phyloP scores from a whole-genome alignment of 2,329 filamentous ascomycete genomes.

The Fusarium sp. region DNA sequence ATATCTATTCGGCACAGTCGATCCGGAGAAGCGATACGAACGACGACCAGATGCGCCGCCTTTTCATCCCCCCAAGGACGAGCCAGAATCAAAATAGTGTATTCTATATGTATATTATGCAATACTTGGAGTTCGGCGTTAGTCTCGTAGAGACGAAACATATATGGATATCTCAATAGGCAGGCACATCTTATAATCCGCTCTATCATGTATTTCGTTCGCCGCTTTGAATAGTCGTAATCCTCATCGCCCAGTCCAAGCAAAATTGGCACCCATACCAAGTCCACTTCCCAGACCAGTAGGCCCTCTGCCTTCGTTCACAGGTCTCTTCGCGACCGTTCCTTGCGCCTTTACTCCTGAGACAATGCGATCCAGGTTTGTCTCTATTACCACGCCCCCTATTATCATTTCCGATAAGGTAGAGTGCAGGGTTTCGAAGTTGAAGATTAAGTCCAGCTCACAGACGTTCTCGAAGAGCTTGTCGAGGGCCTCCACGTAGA shows the following conservation, averaged over 20 bases:
- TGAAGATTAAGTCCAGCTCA: conserved; percentile 98
- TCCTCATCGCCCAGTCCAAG: conserved; percentile 57
- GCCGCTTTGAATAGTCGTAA: conserved; percentile 8
- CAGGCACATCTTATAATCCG: conserved; percentile 29
- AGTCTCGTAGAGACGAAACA: conserved; percentile 32
- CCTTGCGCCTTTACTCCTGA: conserved; percentile 82
- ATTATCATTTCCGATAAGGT: conserved; percentile 94
- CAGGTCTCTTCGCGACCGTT: conserved; percentile 79
- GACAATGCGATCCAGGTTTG: conserved; percentile 86
- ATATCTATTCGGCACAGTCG: conserved; percentile 52
- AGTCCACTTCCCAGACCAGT: conserved; percentile 59
- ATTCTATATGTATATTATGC: conserved; percentile 40
- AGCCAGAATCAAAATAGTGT: conserved; percentile 41
- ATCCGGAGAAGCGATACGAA: conserved; percentile 55
- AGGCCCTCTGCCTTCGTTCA: conserved; percentile 69
- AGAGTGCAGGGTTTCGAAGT: conserved; percentile 96
- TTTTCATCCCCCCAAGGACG: conserved; percentile 39
- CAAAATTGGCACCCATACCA: conserved; percentile 67
- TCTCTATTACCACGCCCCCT: conserved; percentile 93
- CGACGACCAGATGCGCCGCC: conserved; percentile 51
- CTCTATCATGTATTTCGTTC: conserved; percentile 16
- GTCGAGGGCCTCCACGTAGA: conserved; percentile 96
- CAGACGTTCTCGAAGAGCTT: conserved; percentile 98
- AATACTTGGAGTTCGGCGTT: conserved; percentile 44
- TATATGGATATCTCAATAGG: conserved; percentile 39